Evolutionary conservation across 441 rosid genomes (phyloP).

Genomic region (Omphalea diandra): DNA sequence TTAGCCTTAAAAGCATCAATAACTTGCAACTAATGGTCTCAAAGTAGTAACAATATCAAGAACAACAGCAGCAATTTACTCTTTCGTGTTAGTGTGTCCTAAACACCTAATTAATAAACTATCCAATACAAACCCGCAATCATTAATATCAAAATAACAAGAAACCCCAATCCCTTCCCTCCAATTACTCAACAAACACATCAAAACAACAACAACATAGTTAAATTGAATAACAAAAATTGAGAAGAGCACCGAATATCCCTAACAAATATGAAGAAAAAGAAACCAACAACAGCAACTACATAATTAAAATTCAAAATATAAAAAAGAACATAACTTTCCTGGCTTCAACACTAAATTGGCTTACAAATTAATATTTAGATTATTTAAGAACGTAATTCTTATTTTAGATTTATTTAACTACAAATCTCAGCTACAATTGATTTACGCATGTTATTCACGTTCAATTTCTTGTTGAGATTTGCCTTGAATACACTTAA

Average conservation of each 20-base stretch:
- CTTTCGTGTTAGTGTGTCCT: not conserved
- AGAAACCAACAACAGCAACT: conserved; percentile 4
- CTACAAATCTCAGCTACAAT: no score
- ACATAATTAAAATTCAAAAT: not conserved
- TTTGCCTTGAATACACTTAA: no score
- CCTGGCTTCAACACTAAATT: no score
- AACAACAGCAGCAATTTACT: not conserved
- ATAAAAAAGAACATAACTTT: not conserved
- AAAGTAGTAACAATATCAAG: not conserved
- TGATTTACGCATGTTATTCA: no score
- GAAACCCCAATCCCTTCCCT: no score
- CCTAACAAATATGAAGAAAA: conserved; percentile 1
- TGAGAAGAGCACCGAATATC: not conserved
- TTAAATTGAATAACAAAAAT: not conserved
- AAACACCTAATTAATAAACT: not conserved
- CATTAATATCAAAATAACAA: not conserved
- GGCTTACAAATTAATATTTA: no score
- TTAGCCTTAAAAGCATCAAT: not conserved
- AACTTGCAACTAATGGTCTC: no score
- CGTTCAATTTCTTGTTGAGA: no score
- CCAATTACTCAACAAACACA: not conserved
- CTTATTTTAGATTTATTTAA: no score
- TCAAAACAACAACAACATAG: not conserved
- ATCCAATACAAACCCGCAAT: not conserved
- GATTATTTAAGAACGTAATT: no score